Evolutionary conservation across 2,329 filamentous ascomycete species (phyloP).

Genomic region (Trichoderma cornu-damae): DNA sequence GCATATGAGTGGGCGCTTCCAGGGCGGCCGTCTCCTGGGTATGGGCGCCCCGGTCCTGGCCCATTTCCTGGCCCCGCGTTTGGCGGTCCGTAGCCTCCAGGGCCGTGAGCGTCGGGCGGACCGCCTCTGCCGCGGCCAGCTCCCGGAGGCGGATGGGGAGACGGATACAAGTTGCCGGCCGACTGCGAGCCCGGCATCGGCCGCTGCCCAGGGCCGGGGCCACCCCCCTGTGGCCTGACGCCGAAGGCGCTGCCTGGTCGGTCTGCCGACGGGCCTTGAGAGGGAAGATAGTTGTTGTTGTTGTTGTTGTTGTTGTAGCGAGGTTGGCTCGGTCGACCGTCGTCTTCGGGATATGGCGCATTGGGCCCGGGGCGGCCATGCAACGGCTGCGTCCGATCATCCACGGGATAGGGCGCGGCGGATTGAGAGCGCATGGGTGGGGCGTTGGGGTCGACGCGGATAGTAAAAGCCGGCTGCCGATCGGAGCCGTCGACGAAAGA

Average conservation of each 20-base stretch:
- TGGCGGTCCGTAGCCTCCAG: conserved; percentile 37
- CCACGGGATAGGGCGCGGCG: conserved; percentile 65
- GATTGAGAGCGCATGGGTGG: conserved; percentile 45
- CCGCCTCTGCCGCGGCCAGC: conserved; percentile 43
- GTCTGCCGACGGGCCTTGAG: conserved; percentile 45
- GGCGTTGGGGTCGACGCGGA: conserved; percentile 40
- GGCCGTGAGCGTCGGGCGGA: conserved; percentile 40
- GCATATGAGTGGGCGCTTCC: conserved; percentile 27
- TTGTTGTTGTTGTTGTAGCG: conserved; percentile 41
- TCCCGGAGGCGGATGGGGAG: conserved; percentile 27
- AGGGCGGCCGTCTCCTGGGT: conserved; percentile 26
- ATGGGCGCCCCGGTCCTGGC: conserved; percentile 16
- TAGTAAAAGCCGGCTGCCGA: conserved; percentile 47
- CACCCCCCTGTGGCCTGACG: conserved; percentile 42
- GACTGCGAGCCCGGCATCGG: conserved; percentile 42
- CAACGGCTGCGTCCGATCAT: conserved; percentile 54
- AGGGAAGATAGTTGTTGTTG: conserved; percentile 45
- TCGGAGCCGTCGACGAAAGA: conserved; percentile 32
- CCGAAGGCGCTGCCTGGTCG: conserved; percentile 50
- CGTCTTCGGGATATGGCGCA: conserved; percentile 52
- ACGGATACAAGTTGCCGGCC: conserved; percentile 43
- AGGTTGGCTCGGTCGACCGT: conserved; percentile 34
- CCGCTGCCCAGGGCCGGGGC: conserved; percentile 19
- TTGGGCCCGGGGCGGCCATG: conserved; percentile 43
- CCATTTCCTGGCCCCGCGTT: not conserved